These are phyloP conservation scores for Kodamaea restingae DNA, from an alignment of 805 yeast species.

Conservation along the genomic window DNA sequence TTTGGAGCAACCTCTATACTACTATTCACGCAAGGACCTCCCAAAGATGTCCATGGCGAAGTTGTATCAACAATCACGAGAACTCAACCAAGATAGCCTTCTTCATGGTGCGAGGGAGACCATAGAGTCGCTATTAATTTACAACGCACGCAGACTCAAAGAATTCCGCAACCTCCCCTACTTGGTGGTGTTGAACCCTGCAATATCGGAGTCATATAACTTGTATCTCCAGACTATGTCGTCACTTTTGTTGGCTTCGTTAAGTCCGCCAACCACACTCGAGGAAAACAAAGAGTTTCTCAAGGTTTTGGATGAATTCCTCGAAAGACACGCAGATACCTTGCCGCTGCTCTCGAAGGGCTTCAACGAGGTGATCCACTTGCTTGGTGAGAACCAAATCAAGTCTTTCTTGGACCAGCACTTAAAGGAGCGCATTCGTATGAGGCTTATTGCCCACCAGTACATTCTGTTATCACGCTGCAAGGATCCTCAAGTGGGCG, in stretches of 20 bases:
- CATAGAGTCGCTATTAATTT: slow-evolving; percentile 50
- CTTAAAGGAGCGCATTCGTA: slow-evolving; percentile 76
- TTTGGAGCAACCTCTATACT: slow-evolving; percentile 54
- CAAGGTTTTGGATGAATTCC: slow-evolving; percentile 50
- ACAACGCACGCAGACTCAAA: slow-evolving; percentile 66
- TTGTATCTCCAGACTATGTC: slow-evolving; percentile 67
- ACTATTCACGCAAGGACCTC: slow-evolving; percentile 49
- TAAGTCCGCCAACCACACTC: slow-evolving; percentile 39
- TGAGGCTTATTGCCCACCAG: slow-evolving; percentile 84
- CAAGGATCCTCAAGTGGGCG: slow-evolving; percentile 11
- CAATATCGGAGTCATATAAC: slow-evolving; percentile 72
- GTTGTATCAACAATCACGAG: slow-evolving; percentile 39
- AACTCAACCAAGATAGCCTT: slow-evolving; percentile 35
- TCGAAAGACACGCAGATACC: slow-evolving; percentile 80
- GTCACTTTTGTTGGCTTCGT: slow-evolving; percentile 29
- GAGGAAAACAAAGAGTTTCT: slow-evolving; percentile 55
- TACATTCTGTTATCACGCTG: slow-evolving; percentile 57
- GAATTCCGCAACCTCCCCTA: slow-evolving; percentile 77
- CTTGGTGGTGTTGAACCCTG: slow-evolving; percentile 80
- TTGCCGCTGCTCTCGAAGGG: slow-evolving; percentile 80
- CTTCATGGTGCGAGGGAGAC: slow-evolving; percentile 52
- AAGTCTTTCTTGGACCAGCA: slow-evolving; percentile 69
- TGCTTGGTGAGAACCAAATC: slow-evolving; percentile 46
- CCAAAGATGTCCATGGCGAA: slow-evolving; percentile 52
- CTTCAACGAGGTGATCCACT: slow-evolving; percentile 57